phyloP scores from a whole-genome alignment of 169 alveolate genomes.

The Toxoplasma gondii region DNA sequence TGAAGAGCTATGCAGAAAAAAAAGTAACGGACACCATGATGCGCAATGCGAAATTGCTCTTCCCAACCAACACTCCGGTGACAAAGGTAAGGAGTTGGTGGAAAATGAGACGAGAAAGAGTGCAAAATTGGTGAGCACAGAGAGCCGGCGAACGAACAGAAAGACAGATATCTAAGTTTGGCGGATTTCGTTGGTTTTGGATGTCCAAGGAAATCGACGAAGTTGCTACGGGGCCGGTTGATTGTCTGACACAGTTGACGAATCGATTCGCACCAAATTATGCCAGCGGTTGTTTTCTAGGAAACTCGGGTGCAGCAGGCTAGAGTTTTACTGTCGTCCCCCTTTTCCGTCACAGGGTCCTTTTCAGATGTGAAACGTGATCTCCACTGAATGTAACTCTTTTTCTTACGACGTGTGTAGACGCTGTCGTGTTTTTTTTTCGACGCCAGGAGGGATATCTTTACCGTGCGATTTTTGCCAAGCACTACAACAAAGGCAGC shows the following conservation, averaged over 20 bases:
- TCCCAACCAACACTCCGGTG: slow-evolving; percentile 39
- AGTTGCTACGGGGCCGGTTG: too few species aligned
- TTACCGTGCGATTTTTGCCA: slow-evolving; percentile 28
- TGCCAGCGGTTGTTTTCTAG: too few species aligned
- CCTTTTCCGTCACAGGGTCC: too few species aligned
- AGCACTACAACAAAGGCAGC: slow-evolving; percentile 28
- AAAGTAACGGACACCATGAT: background rate
- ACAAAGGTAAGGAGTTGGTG: slow-evolving; percentile 51
- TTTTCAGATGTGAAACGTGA: background rate
- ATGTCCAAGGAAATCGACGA: too few species aligned
- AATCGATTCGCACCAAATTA: too few species aligned
- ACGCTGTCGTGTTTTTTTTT: background rate
- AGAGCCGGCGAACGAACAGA: too few species aligned
- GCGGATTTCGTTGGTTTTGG: too few species aligned
- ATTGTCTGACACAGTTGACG: too few species aligned
- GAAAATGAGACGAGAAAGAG: background rate
- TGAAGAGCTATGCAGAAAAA: slow-evolving; percentile 57
- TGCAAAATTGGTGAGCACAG: background rate
- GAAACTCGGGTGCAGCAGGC: too few species aligned
- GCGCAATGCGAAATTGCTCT: background rate
- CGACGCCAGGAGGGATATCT: slow-evolving; percentile 12
- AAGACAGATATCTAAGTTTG: too few species aligned
- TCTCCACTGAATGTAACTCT: background rate
- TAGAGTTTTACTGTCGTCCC: too few species aligned
- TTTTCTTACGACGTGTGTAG: background rate